Base-by-base conservation (phyloP, 2,329 filamentous ascomycete genomes). In the Madurella mycetomatis region DNA sequence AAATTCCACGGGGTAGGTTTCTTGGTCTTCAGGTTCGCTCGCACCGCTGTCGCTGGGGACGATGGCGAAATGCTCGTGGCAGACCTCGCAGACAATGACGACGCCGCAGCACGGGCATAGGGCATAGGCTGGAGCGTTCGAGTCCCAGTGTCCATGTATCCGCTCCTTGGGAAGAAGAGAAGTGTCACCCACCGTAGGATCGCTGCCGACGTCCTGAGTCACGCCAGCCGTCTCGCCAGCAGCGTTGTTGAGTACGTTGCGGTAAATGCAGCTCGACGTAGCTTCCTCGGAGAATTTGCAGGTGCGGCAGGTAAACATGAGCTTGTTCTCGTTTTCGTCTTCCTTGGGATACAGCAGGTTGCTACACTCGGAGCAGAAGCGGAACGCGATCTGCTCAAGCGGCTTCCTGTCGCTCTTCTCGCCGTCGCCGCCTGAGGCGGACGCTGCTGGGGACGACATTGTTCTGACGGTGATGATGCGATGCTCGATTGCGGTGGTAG, bases 341-440 rank as follows among this genome's bases (percentile, higher is more conserved):
- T 99, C 95, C 74, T 95, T 94, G 48, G 94, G 94, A 69, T 97
- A 97, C 52, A 99, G 80, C 82, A 99, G 88, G 79, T 99, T 99
- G 66, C 92, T 96, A 77, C 94, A 99, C 80, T 99, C 94, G 65
- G 90, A 91, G 78, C 94, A 99, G 81, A 99, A 99, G 67, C 90
- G 87, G 74, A 97, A 99, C 46, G 90, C 91, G 72, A 97, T 92
- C 72, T 95, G 90, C 74, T 92, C 85, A 61, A 78, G 76, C 66
- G 78, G 79, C 65, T 79, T 75, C 62, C 77, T 72, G 55, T 67
- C 71, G 48, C 68, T 66, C 4, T 25, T 25, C 25, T 37, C 11
- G 34, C 34, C 13, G 9, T 37, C 34, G 18, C 69, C 67, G 60
- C 66, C 71, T 42, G 58, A 43, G 51, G 48, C 45, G 11, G 64